Evolutionary conservation across 2,329 filamentous ascomycete species (phyloP), one percentile per base, ranked within the genome.

Genomic region (Mycocentrospora acerina): DNA sequence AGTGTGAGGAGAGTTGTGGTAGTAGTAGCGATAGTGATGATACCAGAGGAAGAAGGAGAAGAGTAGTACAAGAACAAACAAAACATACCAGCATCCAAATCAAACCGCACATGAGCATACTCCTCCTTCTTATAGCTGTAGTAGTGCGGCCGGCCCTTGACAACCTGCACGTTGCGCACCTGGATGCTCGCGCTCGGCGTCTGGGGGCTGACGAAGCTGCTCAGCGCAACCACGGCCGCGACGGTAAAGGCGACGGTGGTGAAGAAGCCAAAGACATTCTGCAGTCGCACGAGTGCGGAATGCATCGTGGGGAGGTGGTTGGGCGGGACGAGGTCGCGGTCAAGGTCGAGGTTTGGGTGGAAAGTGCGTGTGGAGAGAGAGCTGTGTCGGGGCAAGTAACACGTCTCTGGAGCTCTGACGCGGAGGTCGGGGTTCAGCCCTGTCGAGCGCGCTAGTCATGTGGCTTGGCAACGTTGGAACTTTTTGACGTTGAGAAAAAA

Each of bases 181-280:
- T 78, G 73, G 42, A 95, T 72, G 37, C 68, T 76, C 10, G 81
- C 82, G 31, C 70, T 80, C 0, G 89, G 88, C 6, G 78, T 78
- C 50, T 89, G 85, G 4, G 85, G 80, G 42, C 75, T 75, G 57
- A 85, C 70, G 57, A 95, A 69, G 58, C 90, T 88, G 26, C 89
- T 90, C 34, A 86, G 74, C 32, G 91, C 90, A 56, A 96, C 88
- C 42, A 94, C 72, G 37, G 79, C 80, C 35, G 83, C 90, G 37
- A 96, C 79, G 41, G 81, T 80, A 63, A 95, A 93, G 40, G 86
- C 85, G 49, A 96, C 90, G 17, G 90, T 94, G 13, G 93, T 97
- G 77, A 97, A 96, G 81, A 95, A 96, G 69, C 93, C 90, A 68
- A 98, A 98, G 67, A 90, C 85, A 72, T 89, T 91, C 71, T 98